Evolutionary conservation across 768 basidiomycete species (phyloP), one percentile per base, ranked within the genome.

Genomic region (Amanita pallidorosea): DNA sequence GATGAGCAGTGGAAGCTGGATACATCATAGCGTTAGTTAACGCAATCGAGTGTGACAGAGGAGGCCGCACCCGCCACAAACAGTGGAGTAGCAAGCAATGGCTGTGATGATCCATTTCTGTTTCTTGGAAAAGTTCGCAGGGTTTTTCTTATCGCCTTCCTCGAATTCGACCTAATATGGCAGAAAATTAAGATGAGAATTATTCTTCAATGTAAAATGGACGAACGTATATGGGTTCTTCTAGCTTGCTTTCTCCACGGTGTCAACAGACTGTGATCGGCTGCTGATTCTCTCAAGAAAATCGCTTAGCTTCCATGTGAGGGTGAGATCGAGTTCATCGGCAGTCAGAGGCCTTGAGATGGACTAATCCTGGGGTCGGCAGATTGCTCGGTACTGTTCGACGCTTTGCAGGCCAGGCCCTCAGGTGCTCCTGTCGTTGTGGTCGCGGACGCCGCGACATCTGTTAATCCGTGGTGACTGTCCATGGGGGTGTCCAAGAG

Each of bases 1-100:
- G 78, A 67, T 3, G 76, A 4, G 71, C 69, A 3, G 72, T 66
- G 0, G 74, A 70, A 33, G 80, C 83, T 79, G 52, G 40, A 49
- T 47, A n/a, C 23, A 46, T 9, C 54, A 43, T 41, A n/a, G 40
- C 12, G 43, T 40, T 43, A 33, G 18, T 11, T 36, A 5, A 44
- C 22, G 23, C 45, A 2, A 55, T 13, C 25, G n/a, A 20, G 15
- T 29, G 5, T 8, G 12, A 3, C 2, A 13, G 8, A 49, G 13
- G 35, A 3, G 11, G 23, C 60, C 71, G 38, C 53, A 77, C 79
- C 69, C 25, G 73, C 67, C 7, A 78, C 59, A 7, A n/a, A 71
- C 57, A 0, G 80, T 78, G 53, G 71, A 73, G 42, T 66, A 67
- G 47, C 71, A 77, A 2, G 74, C 75, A 12, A 73, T 61, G 12